Evolutionary conservation across 805 yeast genomes (phyloP).

Genomic region (Saturnispora kantuleensis): DNA sequence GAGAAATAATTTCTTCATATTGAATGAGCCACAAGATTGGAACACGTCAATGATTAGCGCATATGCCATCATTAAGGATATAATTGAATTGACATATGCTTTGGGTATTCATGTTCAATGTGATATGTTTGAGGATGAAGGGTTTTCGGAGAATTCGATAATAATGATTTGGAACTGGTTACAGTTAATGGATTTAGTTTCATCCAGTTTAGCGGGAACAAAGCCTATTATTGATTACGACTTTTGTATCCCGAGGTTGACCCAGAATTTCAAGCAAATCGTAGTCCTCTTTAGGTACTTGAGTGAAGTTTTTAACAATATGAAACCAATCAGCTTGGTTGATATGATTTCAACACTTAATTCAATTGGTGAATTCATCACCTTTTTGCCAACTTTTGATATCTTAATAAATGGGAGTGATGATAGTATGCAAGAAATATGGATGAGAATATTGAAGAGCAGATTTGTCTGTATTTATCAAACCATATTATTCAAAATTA

Average conservation of each 20-base stretch:
- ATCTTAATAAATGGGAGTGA: background rate
- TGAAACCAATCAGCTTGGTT: background rate
- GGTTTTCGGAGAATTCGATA: constrained; percentile 1
- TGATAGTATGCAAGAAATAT: background rate
- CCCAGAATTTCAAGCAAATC: constrained; percentile 1
- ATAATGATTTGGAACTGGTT: constrained; percentile 13
- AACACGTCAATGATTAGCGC: background rate
- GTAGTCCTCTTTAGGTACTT: constrained; percentile 5
- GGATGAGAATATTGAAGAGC: background rate
- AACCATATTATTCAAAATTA: constrained; percentile 3
- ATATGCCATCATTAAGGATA: background rate
- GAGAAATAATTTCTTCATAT: background rate
- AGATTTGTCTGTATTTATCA: constrained; percentile 1
- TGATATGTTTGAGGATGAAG: constrained; percentile 1
- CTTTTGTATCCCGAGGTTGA: constrained; percentile 10
- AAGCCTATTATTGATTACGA: constrained; percentile 17
- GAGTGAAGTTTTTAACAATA: constrained; percentile 2
- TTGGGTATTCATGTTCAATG: constrained; percentile 2
- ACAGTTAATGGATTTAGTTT: constrained; percentile 13
- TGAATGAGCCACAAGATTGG: background rate
- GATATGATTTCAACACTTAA: constrained; percentile 7
- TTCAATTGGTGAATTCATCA: background rate
- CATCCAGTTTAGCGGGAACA: constrained; percentile 12
- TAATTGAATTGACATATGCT: background rate
- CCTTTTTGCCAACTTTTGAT: background rate